Percentiles rank a stretch among this genome's conserved stretches.
These are phyloP conservation scores for Boehmeria nivea DNA, from an alignment of 306 rosid genomes.

Conservation along the genomic window DNA sequence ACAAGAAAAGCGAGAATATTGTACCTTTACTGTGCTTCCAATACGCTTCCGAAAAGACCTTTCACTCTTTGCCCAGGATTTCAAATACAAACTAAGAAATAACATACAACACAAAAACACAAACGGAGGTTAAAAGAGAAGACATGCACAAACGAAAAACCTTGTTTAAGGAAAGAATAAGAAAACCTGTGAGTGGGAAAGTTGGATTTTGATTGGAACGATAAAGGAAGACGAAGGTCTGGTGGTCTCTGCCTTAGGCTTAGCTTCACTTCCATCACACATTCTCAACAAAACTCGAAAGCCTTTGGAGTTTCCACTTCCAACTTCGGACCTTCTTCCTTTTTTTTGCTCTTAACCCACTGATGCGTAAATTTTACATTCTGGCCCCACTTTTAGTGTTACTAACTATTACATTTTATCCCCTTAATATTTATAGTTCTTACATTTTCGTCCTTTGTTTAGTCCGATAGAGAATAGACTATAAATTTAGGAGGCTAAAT, in stretches of 20 bases:
- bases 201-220: constrained; percentile 3
- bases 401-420: background rate
- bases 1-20: background rate
- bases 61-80: constrained; percentile 1
- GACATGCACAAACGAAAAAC: background rate
- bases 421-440: no score
- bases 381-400: background rate
- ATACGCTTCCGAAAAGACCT: background rate
- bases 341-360: background rate
- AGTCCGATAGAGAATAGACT: no score
- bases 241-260: constrained; percentile 9
- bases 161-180: background rate
- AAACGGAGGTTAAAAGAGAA: background rate
- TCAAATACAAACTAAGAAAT: background rate
- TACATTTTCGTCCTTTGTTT: no score
- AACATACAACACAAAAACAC: no score
- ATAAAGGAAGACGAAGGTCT: constrained; percentile 6
- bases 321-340: background rate
- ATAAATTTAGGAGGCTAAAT: no score
- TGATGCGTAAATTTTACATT: background rate
- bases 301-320: background rate
- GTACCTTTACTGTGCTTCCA: constrained; percentile 6
- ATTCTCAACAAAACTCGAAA: background rate
- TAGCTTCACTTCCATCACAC: constrained; percentile 18
- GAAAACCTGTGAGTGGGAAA: constrained; percentile 9